These are phyloP conservation scores for Aspergillus sp. DNA, from an alignment of 2,329 filamentous ascomycete genomes.

Conservation along the genomic window DNA sequence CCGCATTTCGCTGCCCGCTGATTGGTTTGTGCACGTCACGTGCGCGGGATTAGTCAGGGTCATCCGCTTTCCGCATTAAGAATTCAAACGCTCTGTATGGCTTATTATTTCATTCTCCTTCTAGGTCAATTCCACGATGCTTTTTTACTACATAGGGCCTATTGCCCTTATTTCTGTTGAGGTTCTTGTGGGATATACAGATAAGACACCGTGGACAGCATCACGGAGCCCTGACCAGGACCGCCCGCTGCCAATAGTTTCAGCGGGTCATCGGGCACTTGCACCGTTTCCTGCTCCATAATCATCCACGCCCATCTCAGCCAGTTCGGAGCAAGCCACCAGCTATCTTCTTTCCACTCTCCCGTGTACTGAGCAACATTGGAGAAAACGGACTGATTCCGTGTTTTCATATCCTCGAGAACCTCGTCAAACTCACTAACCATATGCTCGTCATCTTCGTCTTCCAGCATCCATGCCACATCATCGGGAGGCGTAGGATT, in stretches of 20 bases:
- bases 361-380: constrained; percentile 14
- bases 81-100: too few species aligned
- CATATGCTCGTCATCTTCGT: constrained; percentile 22
- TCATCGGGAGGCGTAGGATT: constrained; percentile 26
- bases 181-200: constrained; percentile 32
- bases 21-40: constrained; percentile 29
- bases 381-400: constrained; percentile 8
- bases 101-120: constrained; percentile 1
- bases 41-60: constrained; percentile 18
- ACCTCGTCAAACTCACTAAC: constrained; percentile 17
- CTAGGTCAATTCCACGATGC: background rate
- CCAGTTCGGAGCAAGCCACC: constrained; percentile 34
- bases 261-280: constrained; percentile 31
- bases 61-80: too few species aligned
- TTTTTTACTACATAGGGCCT: background rate
- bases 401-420: constrained; percentile 12
- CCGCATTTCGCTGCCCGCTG: constrained; percentile 30
- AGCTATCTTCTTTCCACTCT: constrained; percentile 17
- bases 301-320: constrained; percentile 42
- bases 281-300: constrained; percentile 34
- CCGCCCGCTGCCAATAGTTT: constrained; percentile 17
- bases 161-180: constrained; percentile 1
- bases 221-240: constrained; percentile 8
- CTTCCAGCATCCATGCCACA: constrained; percentile 25
- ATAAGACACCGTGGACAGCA: constrained; percentile 26